A percentile compares a stretch with the other conserved stretches of the same genome.
phyloP scores from a whole-genome alignment of 1,284 basidiomycete genomes.

The Mycena citricolor region DNA sequence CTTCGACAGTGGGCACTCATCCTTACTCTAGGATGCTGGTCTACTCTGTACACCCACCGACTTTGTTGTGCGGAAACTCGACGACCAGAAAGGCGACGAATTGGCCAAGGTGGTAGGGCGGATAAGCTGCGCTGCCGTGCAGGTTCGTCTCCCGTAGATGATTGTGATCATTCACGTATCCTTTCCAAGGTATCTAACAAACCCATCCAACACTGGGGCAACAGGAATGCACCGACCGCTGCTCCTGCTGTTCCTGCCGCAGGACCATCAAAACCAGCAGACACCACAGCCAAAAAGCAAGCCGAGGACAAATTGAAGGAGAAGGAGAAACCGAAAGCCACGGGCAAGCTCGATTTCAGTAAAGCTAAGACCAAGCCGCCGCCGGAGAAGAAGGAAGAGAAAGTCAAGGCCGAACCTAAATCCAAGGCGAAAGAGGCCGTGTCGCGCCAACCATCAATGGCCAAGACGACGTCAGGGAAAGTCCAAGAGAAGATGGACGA shows the following conservation, averaged over 20 bases:
- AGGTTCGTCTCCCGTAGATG: constrained; percentile 35
- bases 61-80: constrained; percentile 43
- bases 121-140: constrained; percentile 50
- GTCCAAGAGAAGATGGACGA: constrained; percentile 27
- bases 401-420: constrained; percentile 22
- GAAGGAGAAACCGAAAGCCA: constrained; percentile 41
- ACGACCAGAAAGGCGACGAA: constrained; percentile 44
- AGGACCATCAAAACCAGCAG: constrained; percentile 14
- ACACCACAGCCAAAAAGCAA: constrained; percentile 19
- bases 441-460: constrained; percentile 3
- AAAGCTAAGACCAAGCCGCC: constrained; percentile 52
- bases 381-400: constrained; percentile 26
- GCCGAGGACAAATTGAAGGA: constrained; percentile 27
- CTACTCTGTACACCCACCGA: constrained; percentile 53
- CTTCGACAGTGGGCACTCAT: constrained; percentile 3
- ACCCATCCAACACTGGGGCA: constrained; percentile 11
- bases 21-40: constrained; percentile 51
- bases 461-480: constrained; percentile 24
- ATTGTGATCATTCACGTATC: constrained; percentile 12
- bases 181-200: constrained; percentile 7
- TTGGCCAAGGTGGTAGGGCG: constrained; percentile 50
- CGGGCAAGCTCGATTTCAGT: constrained; percentile 63
- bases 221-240: constrained; percentile 27
- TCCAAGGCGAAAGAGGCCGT: not conserved
- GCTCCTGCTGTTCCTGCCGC: constrained; percentile 22